Base-by-base conservation (phyloP, 2,329 filamentous ascomycete species). In the Trichoderma hamatum region DNA sequence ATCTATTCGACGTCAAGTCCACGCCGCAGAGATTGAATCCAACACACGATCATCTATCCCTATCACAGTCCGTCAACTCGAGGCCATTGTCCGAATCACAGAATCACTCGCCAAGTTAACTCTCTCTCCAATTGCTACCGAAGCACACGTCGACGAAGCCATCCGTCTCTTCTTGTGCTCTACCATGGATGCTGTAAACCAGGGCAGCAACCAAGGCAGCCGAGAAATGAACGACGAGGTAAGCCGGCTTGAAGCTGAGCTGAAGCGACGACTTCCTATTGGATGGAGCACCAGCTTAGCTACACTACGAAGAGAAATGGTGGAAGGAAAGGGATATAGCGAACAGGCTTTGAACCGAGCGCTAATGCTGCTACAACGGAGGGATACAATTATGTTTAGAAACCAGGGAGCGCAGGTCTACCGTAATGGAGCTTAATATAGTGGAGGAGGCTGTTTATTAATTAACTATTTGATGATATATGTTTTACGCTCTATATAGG, bases 151-250 rank as follows among this genome's bases (percentile, higher is more conserved):
- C 64, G 95, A 99, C 76, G 96, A 99, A 82, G 96, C 96, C 2
- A 99, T 99, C 75, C 91, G 96, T 0, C 87, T 99, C 19, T 99
- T 99, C 89, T 84, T 99, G 34, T 96, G 94, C 72, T 94, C 91
- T 3, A 99, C 96, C 69, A 98, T 99, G 96, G 95, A 99, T 76
- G 96, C 96, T 9, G 94, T 98, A 68, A 95, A 93, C 70, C 93
- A 97, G 75, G 95, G 94, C 70, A 90, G 92, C 73, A 92, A 90
- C 72, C 88, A 92, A 74, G 93, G 92, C 46, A 94, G 90, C 76
- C 91, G 93, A 71, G 95, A 98, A 80, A 84, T 98, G 68, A 95
- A 96, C 80, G 93, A 97, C 62, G 96, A 98, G 79, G 92, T 93
- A 6, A 85, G 86, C 73, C 93, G 93, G 74, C 88, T 98, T 5